These are phyloP conservation scores for Anthracocystis panici-leucophaei DNA, from an alignment of 1,284 basidiomycete species.

Conservation along the genomic window DNA sequence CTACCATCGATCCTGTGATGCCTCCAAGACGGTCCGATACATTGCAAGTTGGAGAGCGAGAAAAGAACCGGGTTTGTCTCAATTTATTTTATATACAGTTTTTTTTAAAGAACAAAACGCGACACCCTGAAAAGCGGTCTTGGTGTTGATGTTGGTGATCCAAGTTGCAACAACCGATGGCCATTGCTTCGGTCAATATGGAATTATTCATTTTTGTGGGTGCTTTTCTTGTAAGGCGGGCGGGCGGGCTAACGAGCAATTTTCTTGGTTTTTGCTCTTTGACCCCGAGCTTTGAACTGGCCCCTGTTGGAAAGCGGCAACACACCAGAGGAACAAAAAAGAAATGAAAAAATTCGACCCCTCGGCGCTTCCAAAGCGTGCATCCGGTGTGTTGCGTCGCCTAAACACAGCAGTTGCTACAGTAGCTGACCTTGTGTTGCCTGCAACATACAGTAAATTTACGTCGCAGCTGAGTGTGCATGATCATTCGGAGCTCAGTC, in stretches of 20 bases:
- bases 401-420: slow-evolving; percentile 3
- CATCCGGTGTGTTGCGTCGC: background rate
- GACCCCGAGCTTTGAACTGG: too few species aligned
- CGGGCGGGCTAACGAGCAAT: too few species aligned
- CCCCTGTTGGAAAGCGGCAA: too few species aligned
- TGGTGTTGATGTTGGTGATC: slow-evolving; percentile 14
- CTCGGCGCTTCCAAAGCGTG: background rate
- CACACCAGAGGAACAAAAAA: too few species aligned
- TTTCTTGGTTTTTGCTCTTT: too few species aligned
- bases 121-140: slow-evolving; percentile 2
- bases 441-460: background rate
- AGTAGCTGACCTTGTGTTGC: background rate
- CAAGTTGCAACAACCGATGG: slow-evolving; percentile 30
- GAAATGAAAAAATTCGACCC: background rate
- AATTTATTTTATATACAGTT: background rate
- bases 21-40: too few species aligned
- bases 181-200: background rate
- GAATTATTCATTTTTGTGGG: too few species aligned
- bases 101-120: background rate
- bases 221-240: too few species aligned
- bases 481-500: background rate
- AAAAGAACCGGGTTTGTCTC: background rate
- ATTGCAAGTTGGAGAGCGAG: too few species aligned
- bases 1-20: too few species aligned
- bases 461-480: background rate